Conservation (phyloP, 192 early-diverging fungal species). For the Diversispora epigaea region DNA sequence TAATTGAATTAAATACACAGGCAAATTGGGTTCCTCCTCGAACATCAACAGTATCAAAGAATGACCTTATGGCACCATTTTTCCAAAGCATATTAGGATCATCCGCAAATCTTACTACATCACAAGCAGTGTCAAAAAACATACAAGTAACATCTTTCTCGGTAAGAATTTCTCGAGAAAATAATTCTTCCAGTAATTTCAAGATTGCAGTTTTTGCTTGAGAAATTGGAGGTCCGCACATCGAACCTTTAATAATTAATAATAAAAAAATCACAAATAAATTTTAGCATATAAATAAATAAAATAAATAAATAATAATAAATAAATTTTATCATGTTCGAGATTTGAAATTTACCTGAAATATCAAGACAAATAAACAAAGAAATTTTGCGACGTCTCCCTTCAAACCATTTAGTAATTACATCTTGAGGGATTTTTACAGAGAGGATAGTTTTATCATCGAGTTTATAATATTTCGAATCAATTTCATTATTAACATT, state of each 20-base stretch:
- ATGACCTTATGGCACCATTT: conserved; percentile 22
- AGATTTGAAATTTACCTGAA: conserved; percentile 3
- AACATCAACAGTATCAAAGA: conserved; percentile 29
- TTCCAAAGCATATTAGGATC: conserved; percentile 29
- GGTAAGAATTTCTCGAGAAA: conserved; percentile 20
- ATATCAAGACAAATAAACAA: conserved; percentile 29
- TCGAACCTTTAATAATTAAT: conserved; percentile 34
- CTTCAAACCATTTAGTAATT: conserved; percentile 24
- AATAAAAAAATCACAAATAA: background rate
- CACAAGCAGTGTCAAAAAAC: conserved; percentile 32
- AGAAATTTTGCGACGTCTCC: background rate
- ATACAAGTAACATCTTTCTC: conserved; percentile 36
- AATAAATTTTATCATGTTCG: background rate
- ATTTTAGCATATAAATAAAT: background rate
- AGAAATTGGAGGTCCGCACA: conserved; percentile 39
- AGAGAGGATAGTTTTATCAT: conserved; percentile 1
- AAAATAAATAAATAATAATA: background rate
- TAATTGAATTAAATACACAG: conserved; percentile 34
- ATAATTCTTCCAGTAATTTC: conserved; percentile 33
- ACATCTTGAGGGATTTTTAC: conserved; percentile 7
- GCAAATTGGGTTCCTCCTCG: conserved; percentile 43
- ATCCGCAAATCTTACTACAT: conserved; percentile 28
- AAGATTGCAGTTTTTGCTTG: conserved; percentile 43
- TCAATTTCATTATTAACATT: too few species aligned
- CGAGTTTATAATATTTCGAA: too few species aligned